Evolutionary conservation across 148 eudicot species (phyloP).

Genomic region (Cornus controversa): DNA sequence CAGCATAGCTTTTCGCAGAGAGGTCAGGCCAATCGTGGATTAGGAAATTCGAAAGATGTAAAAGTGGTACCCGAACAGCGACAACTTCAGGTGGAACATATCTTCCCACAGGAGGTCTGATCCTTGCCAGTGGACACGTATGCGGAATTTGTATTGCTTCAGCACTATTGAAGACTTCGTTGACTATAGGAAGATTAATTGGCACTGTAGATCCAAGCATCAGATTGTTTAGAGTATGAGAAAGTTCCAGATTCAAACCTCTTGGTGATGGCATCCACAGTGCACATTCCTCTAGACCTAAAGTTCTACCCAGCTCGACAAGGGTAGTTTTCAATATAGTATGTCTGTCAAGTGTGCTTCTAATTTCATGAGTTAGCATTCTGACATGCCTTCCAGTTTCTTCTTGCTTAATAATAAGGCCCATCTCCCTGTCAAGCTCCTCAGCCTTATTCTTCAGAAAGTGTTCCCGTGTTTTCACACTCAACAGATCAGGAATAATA

Average conservation of each 20-base stretch:
- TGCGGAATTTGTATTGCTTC: constrained; percentile 62
- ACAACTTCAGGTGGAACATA: constrained; percentile 63
- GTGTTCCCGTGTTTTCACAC: constrained; percentile 76
- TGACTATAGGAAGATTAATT: constrained; percentile 52
- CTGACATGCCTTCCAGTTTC: constrained; percentile 94
- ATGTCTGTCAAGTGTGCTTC: constrained; percentile 87
- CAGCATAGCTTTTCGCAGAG: constrained; percentile 68
- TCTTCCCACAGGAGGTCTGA: constrained; percentile 47
- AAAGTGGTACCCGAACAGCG: constrained; percentile 81
- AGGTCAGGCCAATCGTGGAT: constrained; percentile 74
- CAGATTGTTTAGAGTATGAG: constrained; percentile 59
- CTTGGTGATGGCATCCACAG: constrained; percentile 88
- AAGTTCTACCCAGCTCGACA: constrained; percentile 78
- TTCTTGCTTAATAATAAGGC: constrained; percentile 78
- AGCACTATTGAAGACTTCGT: constrained; percentile 57
- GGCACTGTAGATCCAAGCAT: constrained; percentile 74
- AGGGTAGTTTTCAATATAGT: constrained; percentile 78
- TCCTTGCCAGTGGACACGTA: constrained; percentile 60
- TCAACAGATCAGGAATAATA: constrained; percentile 81
- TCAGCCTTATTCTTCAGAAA: constrained; percentile 75
- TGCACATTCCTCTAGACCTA: constrained; percentile 78
- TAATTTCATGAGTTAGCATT: constrained; percentile 90
- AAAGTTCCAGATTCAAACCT: constrained; percentile 60
- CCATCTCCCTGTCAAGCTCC: constrained; percentile 89
- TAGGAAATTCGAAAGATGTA: constrained; percentile 74